These are phyloP conservation scores for Acanthochlamys bracteata DNA, from an alignment of 106 monocot species.

Conservation along the genomic window DNA sequence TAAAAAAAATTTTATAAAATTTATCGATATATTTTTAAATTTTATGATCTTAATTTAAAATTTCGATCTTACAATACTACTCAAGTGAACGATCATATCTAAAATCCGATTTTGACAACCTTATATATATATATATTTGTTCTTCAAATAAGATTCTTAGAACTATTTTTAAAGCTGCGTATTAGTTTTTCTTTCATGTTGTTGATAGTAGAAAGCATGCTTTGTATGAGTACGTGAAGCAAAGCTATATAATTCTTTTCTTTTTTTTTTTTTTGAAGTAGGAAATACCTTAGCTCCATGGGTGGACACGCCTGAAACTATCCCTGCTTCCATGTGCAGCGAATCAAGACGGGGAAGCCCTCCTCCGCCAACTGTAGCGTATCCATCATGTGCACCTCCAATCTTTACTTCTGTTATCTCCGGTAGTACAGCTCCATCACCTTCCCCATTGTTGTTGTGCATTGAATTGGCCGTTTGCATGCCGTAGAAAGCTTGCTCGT, in stretches of 20 bases:
- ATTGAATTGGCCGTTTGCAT: background rate
- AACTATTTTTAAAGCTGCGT: background rate
- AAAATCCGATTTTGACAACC: background rate
- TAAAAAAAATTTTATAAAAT: no score
- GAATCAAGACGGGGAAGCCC: constrained; percentile 9
- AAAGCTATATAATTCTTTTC: no score
- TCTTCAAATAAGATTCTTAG: background rate
- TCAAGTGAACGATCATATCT: no score
- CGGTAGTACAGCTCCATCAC: background rate
- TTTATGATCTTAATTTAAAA: no score
- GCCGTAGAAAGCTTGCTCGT: background rate
- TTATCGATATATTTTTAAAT: no score
- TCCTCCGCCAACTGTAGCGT: background rate
- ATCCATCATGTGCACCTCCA: background rate
- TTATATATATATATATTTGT: background rate
- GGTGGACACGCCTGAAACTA: background rate
- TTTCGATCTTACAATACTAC: no score
- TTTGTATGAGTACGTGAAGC: no score
- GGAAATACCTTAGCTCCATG: constrained; percentile 3
- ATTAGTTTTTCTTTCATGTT: background rate
- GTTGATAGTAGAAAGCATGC: background rate
- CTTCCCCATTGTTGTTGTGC: background rate
- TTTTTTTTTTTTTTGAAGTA: no score
- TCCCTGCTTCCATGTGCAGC: constrained; percentile 11
- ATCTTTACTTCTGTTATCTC: background rate